Evolutionary conservation across 1,284 basidiomycete species (phyloP).

Genomic region (Paramarasmius palmivorus): DNA sequence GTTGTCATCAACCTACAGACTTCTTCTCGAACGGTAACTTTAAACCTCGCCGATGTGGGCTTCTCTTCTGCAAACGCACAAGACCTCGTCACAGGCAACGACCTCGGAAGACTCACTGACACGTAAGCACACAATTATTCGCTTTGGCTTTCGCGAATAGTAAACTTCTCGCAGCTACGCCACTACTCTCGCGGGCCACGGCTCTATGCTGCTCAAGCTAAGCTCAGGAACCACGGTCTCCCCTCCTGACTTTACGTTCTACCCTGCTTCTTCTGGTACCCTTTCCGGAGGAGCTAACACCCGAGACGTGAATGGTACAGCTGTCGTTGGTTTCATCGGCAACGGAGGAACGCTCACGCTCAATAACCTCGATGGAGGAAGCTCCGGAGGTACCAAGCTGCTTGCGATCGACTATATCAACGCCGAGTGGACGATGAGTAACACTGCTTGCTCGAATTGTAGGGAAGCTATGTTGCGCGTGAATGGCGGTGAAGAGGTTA

Average conservation of each 20-base stretch:
- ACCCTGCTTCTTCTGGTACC: conserved; percentile 34
- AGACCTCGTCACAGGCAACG: conserved; percentile 39
- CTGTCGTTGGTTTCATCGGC: conserved; percentile 45
- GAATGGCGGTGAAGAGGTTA: conserved; percentile 42
- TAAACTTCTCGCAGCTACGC: conserved; percentile 30
- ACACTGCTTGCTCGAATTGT: conserved; percentile 48
- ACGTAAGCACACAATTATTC: conserved; percentile 29
- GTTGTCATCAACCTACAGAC: conserved; percentile 47
- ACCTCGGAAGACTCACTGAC: conserved; percentile 36
- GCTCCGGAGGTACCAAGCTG: conserved; percentile 41
- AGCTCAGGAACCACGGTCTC: conserved; percentile 27
- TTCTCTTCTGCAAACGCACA: conserved; percentile 38
- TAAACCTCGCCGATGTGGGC: conserved; percentile 42
- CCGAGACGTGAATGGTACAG: conserved; percentile 37
- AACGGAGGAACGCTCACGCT: conserved; percentile 44
- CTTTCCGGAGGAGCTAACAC: conserved; percentile 40
- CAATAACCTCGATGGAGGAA: conserved; percentile 41
- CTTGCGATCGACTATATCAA: conserved; percentile 50
- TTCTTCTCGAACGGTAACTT: conserved; percentile 36
- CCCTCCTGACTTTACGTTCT: conserved; percentile 38
- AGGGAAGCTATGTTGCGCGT: conserved; percentile 46
- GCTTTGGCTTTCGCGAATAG: not conserved
- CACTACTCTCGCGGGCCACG: conserved; percentile 38
- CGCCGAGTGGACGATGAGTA: conserved; percentile 40
- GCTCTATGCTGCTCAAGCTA: conserved; percentile 41